Conservation (phyloP, 306 rosid species). For the Corylus avellana region DNA sequence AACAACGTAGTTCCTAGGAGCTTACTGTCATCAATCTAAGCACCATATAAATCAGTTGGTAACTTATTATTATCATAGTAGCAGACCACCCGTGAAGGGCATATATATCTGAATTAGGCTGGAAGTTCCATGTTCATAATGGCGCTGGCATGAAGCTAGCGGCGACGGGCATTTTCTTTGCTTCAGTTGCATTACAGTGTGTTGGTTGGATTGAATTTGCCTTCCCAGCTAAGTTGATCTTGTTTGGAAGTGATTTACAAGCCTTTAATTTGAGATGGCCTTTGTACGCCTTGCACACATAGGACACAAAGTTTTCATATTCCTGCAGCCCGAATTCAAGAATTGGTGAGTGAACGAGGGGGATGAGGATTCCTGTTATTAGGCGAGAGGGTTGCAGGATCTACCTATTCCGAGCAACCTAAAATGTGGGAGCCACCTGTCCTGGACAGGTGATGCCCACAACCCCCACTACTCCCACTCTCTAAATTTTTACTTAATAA, state of each 20-base stretch:
- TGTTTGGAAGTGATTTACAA: slow-evolving; percentile 7
- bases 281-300: slow-evolving; percentile 32
- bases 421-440: too few relatives aligned
- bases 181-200: not conserved
- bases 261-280: slow-evolving; percentile 28
- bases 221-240: not conserved
- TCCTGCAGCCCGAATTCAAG: slow-evolving; percentile 20
- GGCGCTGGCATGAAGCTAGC: not conserved
- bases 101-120: not conserved
- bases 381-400: too few relatives aligned
- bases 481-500: too few relatives aligned
- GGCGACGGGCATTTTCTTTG: not conserved
- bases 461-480: too few relatives aligned
- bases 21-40: not conserved
- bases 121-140: not conserved
- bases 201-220: not conserved
- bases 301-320: slow-evolving; percentile 23
- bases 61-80: not conserved
- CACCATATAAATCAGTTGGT: not conserved
- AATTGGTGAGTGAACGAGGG: not conserved
- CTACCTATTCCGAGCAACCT: too few relatives aligned
- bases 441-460: too few relatives aligned
- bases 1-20: not conserved
- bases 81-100: not conserved
- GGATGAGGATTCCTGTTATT: too few relatives aligned